phyloP scores from a whole-genome alignment of 2,329 filamentous ascomycete genomes.

The Fusarium bulbicola region DNA sequence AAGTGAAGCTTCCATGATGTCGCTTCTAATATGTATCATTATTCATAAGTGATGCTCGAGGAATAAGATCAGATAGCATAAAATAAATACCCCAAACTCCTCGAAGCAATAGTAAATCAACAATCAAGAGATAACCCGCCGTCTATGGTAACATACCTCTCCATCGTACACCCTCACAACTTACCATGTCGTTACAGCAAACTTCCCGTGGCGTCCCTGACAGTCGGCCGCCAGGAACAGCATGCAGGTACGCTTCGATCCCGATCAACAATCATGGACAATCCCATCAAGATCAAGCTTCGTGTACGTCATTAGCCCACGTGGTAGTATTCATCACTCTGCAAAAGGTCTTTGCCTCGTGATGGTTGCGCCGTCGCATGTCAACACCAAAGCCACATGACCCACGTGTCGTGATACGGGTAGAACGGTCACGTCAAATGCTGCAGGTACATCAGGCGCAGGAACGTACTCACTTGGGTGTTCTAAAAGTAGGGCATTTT shows the following conservation, averaged over 20 bases:
- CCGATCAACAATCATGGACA: slow-evolving; percentile 14
- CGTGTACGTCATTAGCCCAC: slow-evolving; percentile 33
- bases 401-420: slow-evolving; percentile 39
- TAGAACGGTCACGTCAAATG: slow-evolving; percentile 33
- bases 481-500: slow-evolving; percentile 36
- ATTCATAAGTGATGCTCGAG: not conserved
- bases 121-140: not conserved
- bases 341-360: slow-evolving; percentile 22
- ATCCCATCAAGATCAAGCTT: slow-evolving; percentile 9
- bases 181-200: slow-evolving; percentile 16
- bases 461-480: slow-evolving; percentile 30
- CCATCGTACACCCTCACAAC: not conserved
- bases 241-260: slow-evolving; percentile 30
- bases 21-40: not conserved
- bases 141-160: not conserved
- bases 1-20: not conserved
- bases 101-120: not conserved
- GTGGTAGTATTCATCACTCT: slow-evolving; percentile 26
- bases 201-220: slow-evolving; percentile 25
- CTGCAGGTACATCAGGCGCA: slow-evolving; percentile 40
- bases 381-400: slow-evolving; percentile 42
- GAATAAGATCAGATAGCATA: not conserved
- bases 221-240: slow-evolving; percentile 28
- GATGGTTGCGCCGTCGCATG: slow-evolving; percentile 34
- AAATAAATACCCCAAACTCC: not conserved